These are phyloP conservation scores for Yamadazyma tumulicola DNA, from an alignment of 805 yeast genomes.

Conservation along the genomic window DNA sequence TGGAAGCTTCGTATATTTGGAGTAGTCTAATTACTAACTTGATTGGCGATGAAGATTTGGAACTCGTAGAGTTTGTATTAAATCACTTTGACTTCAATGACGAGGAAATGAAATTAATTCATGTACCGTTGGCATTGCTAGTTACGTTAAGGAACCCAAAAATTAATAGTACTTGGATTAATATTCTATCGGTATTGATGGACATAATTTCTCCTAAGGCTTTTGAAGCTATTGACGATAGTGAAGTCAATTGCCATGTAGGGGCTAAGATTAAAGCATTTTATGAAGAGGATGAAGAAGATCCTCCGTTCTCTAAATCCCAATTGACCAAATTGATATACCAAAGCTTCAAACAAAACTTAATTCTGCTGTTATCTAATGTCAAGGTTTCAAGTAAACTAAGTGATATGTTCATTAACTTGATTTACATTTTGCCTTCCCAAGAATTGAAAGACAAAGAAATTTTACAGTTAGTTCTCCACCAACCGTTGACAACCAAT, in stretches of 20 bases:
- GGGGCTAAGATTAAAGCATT: conserved; percentile 1
- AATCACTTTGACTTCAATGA: conserved; percentile 71
- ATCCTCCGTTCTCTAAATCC: conserved; percentile 14
- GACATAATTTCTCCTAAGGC: conserved; percentile 62
- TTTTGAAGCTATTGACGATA: conserved; percentile 18
- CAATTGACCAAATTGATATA: conserved; percentile 18
- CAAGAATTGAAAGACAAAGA: conserved; percentile 9
- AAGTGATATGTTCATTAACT: conserved; percentile 18
- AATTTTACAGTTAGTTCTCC: conserved; percentile 13
- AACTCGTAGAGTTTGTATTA: conserved; percentile 55
- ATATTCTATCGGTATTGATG: conserved; percentile 42
- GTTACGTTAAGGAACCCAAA: conserved; percentile 31
- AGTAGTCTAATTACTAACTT: conserved; percentile 45
- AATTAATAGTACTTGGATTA: conserved; percentile 28
- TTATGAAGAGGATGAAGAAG: conserved; percentile 6
- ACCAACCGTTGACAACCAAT: conserved; percentile 10
- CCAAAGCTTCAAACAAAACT: conserved; percentile 15
- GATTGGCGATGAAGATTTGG: conserved; percentile 37
- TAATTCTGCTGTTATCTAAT: conserved; percentile 15
- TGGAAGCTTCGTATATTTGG: conserved; percentile 82
- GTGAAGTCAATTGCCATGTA: background rate
- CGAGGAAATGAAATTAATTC: conserved; percentile 78
- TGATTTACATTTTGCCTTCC: conserved; percentile 20
- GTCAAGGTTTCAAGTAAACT: conserved; percentile 15
- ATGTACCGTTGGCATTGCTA: conserved; percentile 68